These are phyloP conservation scores for Phytophthora hybrid DNA, from an alignment of 352 stramenopile genomes.

Conservation along the genomic window DNA sequence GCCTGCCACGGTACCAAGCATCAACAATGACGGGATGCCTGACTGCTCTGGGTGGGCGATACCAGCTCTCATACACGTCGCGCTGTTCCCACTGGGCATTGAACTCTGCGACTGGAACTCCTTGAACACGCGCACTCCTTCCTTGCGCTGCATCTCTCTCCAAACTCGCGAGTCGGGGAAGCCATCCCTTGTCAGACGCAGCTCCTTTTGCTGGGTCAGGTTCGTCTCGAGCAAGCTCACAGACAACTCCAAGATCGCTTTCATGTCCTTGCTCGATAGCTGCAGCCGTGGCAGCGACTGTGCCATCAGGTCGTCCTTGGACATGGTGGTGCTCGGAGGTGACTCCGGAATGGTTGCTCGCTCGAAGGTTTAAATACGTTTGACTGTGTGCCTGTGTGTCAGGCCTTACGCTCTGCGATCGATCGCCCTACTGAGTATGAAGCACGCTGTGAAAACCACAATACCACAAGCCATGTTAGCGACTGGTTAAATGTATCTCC, in stretches of 20 bases:
- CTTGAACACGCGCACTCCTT: conserved; percentile 50
- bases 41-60: conserved; percentile 20
- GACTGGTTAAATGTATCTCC: conserved; percentile 24
- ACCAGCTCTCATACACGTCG: conserved; percentile 32
- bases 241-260: conserved; percentile 48
- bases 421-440: conserved; percentile 3
- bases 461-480: conserved; percentile 24
- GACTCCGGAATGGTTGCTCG: conserved; percentile 38
- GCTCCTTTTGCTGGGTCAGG: conserved; percentile 53
- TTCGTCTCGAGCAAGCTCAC: conserved; percentile 53
- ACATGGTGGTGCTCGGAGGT: conserved; percentile 31
- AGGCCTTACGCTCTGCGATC: background rate
- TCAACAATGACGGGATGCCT: conserved; percentile 41
- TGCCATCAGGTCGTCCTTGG: conserved; percentile 46
- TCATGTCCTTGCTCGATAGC: conserved; percentile 41
- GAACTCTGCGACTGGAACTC: conserved; percentile 35
- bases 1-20: conserved; percentile 46
- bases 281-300: conserved; percentile 47
- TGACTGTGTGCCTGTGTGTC: background rate
- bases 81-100: conserved; percentile 39
- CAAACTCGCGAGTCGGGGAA: conserved; percentile 52
- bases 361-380: conserved; percentile 3
- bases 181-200: conserved; percentile 45
- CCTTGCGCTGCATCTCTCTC: conserved; percentile 55
- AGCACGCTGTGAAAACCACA: conserved; percentile 20